Percentiles rank a stretch among this genome's conserved stretches.
These are phyloP conservation scores for Epichloe elymi DNA, from an alignment of 2,329 filamentous ascomycete genomes.

Conservation along the genomic window DNA sequence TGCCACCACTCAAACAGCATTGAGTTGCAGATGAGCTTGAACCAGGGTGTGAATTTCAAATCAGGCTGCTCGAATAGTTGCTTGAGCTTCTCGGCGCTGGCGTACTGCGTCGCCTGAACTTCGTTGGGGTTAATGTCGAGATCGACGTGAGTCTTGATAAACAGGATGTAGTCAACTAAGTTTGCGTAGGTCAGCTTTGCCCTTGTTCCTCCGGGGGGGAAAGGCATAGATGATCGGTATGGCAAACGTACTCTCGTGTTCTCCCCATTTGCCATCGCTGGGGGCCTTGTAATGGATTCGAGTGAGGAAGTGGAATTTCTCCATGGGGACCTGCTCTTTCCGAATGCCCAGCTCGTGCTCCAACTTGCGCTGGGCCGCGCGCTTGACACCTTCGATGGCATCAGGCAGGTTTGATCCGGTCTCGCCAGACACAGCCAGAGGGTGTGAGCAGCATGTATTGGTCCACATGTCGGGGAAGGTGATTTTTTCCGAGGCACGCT, in stretches of 20 bases:
- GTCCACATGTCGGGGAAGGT: slow-evolving; percentile 99
- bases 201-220: background rate
- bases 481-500: slow-evolving; percentile 96
- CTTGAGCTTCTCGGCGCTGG: slow-evolving; percentile 71
- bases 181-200: background rate
- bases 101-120: slow-evolving; percentile 73
- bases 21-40: slow-evolving; percentile 95
- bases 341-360: slow-evolving; percentile 92
- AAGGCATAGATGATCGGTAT: background rate
- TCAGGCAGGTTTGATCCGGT: slow-evolving; percentile 71
- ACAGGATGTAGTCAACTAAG: slow-evolving; percentile 92
- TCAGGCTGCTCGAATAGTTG: slow-evolving; percentile 68
- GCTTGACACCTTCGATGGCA: slow-evolving; percentile 75
- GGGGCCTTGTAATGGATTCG: slow-evolving; percentile 97
- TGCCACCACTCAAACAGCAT: slow-evolving; percentile 99
- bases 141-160: slow-evolving; percentile 90
- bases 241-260: slow-evolving; percentile 74
- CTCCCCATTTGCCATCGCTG: slow-evolving; percentile 95
- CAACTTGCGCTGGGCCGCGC: slow-evolving; percentile 84
- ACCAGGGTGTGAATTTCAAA: slow-evolving; percentile 93
- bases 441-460: slow-evolving; percentile 98
- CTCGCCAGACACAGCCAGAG: slow-evolving; percentile 81
- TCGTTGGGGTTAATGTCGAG: slow-evolving; percentile 76
- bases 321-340: slow-evolving; percentile 73
- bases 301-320: slow-evolving; percentile 87